phyloP scores from a whole-genome alignment of 2,329 filamentous ascomycete species.

The Xylariaceae sp. region DNA sequence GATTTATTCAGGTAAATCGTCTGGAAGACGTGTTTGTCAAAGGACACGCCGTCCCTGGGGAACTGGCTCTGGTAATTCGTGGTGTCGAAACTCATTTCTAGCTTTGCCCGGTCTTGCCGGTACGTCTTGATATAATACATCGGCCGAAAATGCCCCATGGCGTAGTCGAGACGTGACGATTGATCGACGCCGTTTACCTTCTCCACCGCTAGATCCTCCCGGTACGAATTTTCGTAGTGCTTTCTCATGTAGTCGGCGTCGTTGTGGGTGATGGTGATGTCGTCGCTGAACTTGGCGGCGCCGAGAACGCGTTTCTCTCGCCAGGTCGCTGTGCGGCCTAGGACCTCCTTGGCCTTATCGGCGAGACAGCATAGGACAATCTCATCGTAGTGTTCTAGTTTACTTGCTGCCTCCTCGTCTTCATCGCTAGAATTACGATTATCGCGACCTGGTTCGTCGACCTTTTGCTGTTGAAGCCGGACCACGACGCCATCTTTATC shows the following conservation, averaged over 20 bases:
- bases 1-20: constrained; percentile 55
- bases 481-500: constrained; percentile 47
- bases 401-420: constrained; percentile 34
- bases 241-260: constrained; percentile 60
- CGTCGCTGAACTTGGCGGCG: constrained; percentile 64
- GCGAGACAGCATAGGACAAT: constrained; percentile 61
- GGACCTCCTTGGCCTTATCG: constrained; percentile 57
- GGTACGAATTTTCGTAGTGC: constrained; percentile 61
- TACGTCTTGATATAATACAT: constrained; percentile 56
- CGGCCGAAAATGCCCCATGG: constrained; percentile 39
- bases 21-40: constrained; percentile 35
- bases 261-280: constrained; percentile 64
- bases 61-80: constrained; percentile 56
- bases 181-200: constrained; percentile 34
- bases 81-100: constrained; percentile 50
- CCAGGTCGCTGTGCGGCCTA: constrained; percentile 52
- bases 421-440: constrained; percentile 30
- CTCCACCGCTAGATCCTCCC: constrained; percentile 38
- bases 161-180: constrained; percentile 36
- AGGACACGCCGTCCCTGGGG: constrained; percentile 41
- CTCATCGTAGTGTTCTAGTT: constrained; percentile 57
- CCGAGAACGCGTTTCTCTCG: constrained; percentile 63
- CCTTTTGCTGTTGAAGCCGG: constrained; percentile 35
- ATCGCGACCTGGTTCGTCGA: constrained; percentile 24
- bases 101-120: constrained; percentile 44